Base-by-base conservation (phyloP, 805 yeast genomes). In the Barnettozyma populi region DNA sequence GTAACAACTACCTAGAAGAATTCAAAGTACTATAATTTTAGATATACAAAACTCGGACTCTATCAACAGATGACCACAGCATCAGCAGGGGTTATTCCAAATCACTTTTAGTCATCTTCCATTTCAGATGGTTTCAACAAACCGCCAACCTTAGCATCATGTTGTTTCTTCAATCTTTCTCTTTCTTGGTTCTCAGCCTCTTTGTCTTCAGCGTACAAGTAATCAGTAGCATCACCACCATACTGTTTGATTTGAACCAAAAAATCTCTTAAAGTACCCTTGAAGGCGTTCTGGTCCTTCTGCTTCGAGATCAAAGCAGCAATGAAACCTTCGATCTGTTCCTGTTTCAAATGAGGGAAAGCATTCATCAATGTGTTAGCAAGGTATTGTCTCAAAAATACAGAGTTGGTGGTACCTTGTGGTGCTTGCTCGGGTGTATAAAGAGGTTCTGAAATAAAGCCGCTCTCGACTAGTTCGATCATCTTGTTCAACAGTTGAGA, bases 191-290 rank as follows among this genome's bases (percentile, higher is more conserved):
- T 66, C 64, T 88, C 95, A 44, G 73, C 72, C 66, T 89, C 96
- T 63, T 82, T 86, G 63, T 92, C 99, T 62, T 94, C 98, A 10
- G 95, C 95, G 68, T 84, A 92, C 64, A 92, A 73, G 65, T 94
- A 94, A 65, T 90, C 97, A 20, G 96, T 89, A 48, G 95, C 82
- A 65, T 88, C 96, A 27, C 98, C 98, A 51, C 98, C 99, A 62
- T 78, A 80, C 69, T 92, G 96, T 69, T 90, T 90, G 66, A 92
- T 87, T 72, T 94, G 98, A 38, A 94, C 95, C 65, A 94, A 76
- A 79, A 94, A 94, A 69, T 94, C 99, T 68, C 98, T 84, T 58
- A 94, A 74, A 10, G 86, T 84, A 45, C 88, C 88, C 67, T 81
- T 83, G 73, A 94, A 94, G 63, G 80, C 85, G 52, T 67, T 64